These are phyloP conservation scores for Fusarium hostae DNA, from an alignment of 2,329 filamentous ascomycete species.

Conservation along the genomic window DNA sequence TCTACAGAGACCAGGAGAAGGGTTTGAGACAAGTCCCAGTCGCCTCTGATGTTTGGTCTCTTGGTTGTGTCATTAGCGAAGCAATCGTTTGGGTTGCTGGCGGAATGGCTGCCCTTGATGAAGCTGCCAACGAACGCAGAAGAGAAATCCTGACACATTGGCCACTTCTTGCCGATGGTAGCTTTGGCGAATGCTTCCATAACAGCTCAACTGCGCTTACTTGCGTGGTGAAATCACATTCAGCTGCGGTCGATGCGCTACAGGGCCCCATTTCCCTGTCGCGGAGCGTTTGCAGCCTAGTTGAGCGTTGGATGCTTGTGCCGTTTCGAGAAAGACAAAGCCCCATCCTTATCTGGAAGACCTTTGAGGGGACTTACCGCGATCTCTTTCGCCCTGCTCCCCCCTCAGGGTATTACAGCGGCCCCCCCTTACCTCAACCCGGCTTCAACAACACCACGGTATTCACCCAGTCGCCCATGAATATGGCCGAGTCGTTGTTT, in stretches of 20 bases:
- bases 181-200: conserved; percentile 26
- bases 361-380: background rate
- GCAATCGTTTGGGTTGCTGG: conserved; percentile 25
- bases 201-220: background rate
- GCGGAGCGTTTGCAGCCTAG: background rate
- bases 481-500: background rate
- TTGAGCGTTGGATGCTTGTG: conserved; percentile 12
- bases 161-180: background rate
- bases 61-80: conserved; percentile 29
- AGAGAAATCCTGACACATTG: background rate
- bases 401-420: fast-evolving
- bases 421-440: background rate
- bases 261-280: background rate
- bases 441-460: background rate
- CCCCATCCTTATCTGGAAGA: background rate
- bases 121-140: background rate
- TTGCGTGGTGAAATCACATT: conserved; percentile 3
- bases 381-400: background rate
- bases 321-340: background rate
- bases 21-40: background rate
- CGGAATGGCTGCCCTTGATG: background rate
- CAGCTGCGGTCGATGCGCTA: background rate
- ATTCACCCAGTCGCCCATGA: background rate
- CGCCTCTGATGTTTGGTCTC: conserved; percentile 23
- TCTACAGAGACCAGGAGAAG: background rate